Conservation (phyloP, 208 protist species). For the Tetramitus jugosus region DNA sequence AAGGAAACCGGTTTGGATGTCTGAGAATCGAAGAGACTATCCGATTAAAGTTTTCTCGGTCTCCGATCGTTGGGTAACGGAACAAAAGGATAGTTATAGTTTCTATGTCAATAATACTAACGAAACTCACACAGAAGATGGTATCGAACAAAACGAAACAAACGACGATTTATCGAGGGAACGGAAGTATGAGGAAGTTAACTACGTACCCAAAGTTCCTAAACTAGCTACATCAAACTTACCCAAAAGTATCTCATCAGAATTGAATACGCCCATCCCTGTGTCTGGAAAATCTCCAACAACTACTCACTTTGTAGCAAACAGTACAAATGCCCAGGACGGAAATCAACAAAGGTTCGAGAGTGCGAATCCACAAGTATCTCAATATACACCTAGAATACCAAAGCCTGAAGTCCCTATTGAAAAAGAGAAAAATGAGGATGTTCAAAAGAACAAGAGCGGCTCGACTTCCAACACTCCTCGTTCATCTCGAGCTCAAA, state of each 20-base stretch:
- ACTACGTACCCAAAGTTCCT: not conserved
- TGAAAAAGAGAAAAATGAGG: no score
- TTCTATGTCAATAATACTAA: not conserved
- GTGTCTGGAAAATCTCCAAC: no score
- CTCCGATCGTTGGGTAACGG: constrained; percentile 1
- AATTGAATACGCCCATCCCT: not conserved
- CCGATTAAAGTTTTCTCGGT: no score
- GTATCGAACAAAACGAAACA: no score
- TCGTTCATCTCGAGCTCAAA: not conserved
- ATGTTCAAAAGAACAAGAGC: not conserved
- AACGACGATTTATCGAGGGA: not conserved
- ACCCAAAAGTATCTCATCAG: not conserved
- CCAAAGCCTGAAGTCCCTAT: no score
- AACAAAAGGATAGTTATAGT: not conserved
- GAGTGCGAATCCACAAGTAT: no score
- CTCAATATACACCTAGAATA: no score
- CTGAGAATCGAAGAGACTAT: no score
- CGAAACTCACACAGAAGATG: not conserved
- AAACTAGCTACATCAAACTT: not conserved
- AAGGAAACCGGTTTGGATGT: no score
- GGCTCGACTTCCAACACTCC: not conserved
- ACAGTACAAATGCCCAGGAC: no score
- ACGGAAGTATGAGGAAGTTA: not conserved
- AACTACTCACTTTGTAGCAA: no score
- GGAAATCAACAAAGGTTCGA: no score